Evolutionary conservation across 1,139 yeast genomes (phyloP).

Genomic region (Zygosaccharomyces pseudobailii): DNA sequence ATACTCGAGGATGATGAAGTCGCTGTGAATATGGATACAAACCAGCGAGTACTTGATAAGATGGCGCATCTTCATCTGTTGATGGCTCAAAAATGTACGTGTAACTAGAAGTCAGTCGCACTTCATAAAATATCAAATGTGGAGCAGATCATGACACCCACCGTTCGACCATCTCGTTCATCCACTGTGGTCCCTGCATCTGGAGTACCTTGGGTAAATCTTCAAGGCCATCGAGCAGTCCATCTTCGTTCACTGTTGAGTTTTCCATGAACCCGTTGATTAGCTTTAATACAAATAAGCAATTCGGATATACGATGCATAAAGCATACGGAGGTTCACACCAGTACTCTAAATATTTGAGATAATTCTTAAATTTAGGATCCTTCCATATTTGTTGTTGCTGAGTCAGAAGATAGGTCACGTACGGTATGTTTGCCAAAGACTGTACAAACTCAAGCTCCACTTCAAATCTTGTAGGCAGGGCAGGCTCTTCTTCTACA

Average conservation of each 20-base stretch:
- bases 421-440: conserved; percentile 65
- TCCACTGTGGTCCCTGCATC: conserved; percentile 56
- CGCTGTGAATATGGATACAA: no score
- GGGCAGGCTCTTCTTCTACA: conserved; percentile 5
- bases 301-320: conserved; percentile 67
- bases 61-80: no score
- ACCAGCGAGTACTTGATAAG: no score
- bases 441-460: conserved; percentile 77
- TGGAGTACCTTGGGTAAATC: conserved; percentile 51
- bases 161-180: conserved; percentile 72
- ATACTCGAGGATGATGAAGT: no score
- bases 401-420: conserved; percentile 55
- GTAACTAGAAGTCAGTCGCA: neutral
- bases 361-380: conserved; percentile 49
- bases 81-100: no score
- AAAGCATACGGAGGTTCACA: conserved; percentile 58
- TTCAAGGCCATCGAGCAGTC: conserved; percentile 37
- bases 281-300: conserved; percentile 56
- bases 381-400: conserved; percentile 40
- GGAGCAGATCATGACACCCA: conserved; percentile 43
- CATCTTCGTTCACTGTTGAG: conserved; percentile 29
- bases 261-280: conserved; percentile 39
- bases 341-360: conserved; percentile 67
- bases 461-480: conserved; percentile 69
- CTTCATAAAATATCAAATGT: neutral